Percentiles rank a stretch among this genome's conserved stretches.
Conservation (phyloP, 163 green algal species). For the Volvox carteri region DNA sequence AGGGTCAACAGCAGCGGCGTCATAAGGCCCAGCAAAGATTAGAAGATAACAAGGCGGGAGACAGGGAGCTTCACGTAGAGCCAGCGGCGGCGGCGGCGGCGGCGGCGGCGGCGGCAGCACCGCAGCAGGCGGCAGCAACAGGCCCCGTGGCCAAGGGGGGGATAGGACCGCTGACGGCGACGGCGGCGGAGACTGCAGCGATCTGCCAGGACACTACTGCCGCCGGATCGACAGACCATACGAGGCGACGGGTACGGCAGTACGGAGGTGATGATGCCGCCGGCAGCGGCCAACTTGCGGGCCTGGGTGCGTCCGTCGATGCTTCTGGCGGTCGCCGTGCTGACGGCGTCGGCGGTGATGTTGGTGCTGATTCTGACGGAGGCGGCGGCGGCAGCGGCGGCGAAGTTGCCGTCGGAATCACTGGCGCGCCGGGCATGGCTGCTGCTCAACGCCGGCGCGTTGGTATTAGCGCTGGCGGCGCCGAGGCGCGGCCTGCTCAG, state of each 20-base stretch:
- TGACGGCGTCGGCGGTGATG: neutral
- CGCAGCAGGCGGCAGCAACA: neutral
- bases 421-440: neutral
- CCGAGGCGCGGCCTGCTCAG: neutral
- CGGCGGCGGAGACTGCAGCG: neutral
- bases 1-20: neutral
- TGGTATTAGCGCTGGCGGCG: conserved; percentile 12
- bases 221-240: too few relatives aligned
- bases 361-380: neutral
- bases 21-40: neutral
- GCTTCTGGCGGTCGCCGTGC: neutral
- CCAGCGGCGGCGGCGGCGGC: too few relatives aligned
- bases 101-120: too few relatives aligned
- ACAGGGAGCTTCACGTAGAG: too few relatives aligned
- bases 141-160: too few relatives aligned
- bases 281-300: too few relatives aligned
- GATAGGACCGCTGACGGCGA: neutral
- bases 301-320: neutral
- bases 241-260: too few relatives aligned
- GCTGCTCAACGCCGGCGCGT: neutral
- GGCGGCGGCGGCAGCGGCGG: neutral
- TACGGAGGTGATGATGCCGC: too few relatives aligned
- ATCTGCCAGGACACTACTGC: too few relatives aligned
- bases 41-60: too few relatives aligned
- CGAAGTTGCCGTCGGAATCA: neutral